Base-by-base conservation (phyloP, 495 filamentous ascomycete species). In the Acidomyces sp. region DNA sequence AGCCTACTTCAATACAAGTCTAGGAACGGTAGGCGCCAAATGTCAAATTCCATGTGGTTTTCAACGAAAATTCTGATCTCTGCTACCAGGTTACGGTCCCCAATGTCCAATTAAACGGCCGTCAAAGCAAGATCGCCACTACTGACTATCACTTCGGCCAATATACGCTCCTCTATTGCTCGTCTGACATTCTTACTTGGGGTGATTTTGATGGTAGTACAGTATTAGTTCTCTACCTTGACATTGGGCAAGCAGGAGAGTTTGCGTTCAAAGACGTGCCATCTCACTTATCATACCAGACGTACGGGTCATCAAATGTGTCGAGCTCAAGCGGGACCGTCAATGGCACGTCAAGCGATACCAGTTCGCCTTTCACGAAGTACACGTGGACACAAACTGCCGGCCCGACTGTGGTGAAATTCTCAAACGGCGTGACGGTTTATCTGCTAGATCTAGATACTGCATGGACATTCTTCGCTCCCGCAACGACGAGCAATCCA, bases 61-160 rank as follows among this genome's bases (percentile, higher is more conserved):
- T n/a, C n/a, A n/a, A n/a, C n/a, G n/a, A n/a, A n/a, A n/a, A n/a
- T n/a, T n/a, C n/a, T n/a, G n/a, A n/a, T n/a, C n/a, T 47, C n/a
- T n/a, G n/a, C n/a, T n/a, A n/a, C n/a, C n/a, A n/a, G n/a, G n/a
- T 75, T 21, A 73, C 59, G 9, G 57, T 72, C 21, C 66, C 63
- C 3, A 48, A 51, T 37, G 61, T 74, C 35, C 52, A 62, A 5
- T 61, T 78, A 13, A 74, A 74, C 49, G 74, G 74, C 3, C 65
- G 71, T 17, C 68, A 74, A 38, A 66, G 71, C 9, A 77, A 78
- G 57, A 75, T 78, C 26, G 37, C 75, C 17, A 66, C 74, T 3
- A 76, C 72, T 0, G 74, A 77, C 45, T 77, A 73, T 44, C 52
- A 39, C 2, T 64, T 77, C 23, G 71, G 67, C 1, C 51, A 55